Evolutionary conservation across 306 rosid species (phyloP).

Genomic region (Purshia tridentata): DNA sequence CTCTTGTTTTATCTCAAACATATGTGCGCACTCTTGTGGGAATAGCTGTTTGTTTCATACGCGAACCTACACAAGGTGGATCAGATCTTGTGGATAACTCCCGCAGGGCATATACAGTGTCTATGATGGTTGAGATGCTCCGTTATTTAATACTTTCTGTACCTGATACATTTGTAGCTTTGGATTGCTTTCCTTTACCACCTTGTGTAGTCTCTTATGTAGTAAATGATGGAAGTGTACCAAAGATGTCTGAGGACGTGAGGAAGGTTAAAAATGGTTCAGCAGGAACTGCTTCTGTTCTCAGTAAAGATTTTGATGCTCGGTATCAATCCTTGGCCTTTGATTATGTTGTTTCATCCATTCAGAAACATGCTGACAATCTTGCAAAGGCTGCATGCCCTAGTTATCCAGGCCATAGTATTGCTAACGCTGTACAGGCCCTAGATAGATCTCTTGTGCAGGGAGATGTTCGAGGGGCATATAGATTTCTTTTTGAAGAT

Average conservation of each 20-base stretch:
- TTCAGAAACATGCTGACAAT: constrained; percentile 64
- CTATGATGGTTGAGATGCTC: constrained; percentile 84
- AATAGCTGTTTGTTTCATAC: constrained; percentile 63
- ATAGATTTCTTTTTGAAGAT: constrained; percentile 78
- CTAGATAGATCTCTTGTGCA: constrained; percentile 71
- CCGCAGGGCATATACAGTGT: constrained; percentile 74
- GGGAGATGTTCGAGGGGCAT: constrained; percentile 70
- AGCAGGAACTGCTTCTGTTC: constrained; percentile 45
- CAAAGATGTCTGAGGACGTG: constrained; percentile 57
- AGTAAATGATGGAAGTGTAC: constrained; percentile 64
- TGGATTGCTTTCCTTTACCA: constrained; percentile 96
- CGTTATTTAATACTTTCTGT: constrained; percentile 73
- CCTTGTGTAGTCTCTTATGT: constrained; percentile 60
- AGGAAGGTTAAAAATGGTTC: constrained; percentile 54
- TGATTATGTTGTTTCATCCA: constrained; percentile 60
- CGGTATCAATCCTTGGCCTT: constrained; percentile 73
- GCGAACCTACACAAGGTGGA: constrained; percentile 89
- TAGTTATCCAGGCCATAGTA: constrained; percentile 64
- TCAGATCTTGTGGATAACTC: constrained; percentile 96
- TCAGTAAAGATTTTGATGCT: constrained; percentile 65
- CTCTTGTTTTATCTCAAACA: constrained; percentile 74
- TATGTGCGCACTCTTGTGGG: constrained; percentile 85
- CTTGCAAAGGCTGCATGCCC: constrained; percentile 77
- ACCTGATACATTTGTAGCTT: constrained; percentile 89
- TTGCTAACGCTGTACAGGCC: constrained; percentile 74